A percentile compares a stretch with the other conserved stretches of the same genome.
These are phyloP conservation scores for Gossypium thurberi DNA, from an alignment of 345 rosid species.

Conservation along the genomic window DNA sequence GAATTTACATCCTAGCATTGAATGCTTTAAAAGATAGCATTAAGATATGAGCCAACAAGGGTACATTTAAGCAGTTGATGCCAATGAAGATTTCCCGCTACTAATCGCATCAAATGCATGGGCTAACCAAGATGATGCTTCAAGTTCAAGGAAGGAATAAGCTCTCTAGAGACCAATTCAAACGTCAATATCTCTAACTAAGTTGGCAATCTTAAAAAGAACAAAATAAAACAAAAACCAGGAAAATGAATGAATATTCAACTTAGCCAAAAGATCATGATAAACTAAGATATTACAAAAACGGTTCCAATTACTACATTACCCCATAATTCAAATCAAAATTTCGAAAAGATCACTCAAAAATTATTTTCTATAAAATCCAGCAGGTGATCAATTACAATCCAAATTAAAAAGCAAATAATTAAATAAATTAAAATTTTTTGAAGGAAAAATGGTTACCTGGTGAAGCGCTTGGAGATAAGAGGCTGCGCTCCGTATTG, in stretches of 20 bases:
- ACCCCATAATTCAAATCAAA: background rate
- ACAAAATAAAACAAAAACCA: background rate
- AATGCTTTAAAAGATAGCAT: background rate
- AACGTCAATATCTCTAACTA: background rate
- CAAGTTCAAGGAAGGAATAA: background rate
- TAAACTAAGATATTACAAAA: background rate
- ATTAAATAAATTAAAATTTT: background rate
- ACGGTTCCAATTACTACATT: background rate
- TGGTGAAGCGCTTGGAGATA: constrained; percentile 74
- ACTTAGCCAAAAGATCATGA: background rate
- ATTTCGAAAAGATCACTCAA: background rate
- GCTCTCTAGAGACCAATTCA: background rate
- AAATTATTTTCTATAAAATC: background rate
- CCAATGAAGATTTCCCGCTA: background rate
- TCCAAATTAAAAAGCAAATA: background rate
- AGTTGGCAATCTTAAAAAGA: background rate
- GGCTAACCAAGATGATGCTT: background rate
- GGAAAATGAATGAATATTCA: background rate
- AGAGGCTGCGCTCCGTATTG: constrained; percentile 95
- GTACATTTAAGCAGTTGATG: background rate
- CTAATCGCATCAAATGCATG: background rate
- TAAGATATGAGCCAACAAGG: background rate
- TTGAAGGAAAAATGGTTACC: constrained; percentile 30
- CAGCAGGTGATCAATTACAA: background rate
- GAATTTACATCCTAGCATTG: background rate